A percentile compares a stretch with the other conserved stretches of the same genome.
Evolutionary conservation across 2,329 filamentous ascomycete species (phyloP).

Genomic region (Raffaelea arxii): DNA sequence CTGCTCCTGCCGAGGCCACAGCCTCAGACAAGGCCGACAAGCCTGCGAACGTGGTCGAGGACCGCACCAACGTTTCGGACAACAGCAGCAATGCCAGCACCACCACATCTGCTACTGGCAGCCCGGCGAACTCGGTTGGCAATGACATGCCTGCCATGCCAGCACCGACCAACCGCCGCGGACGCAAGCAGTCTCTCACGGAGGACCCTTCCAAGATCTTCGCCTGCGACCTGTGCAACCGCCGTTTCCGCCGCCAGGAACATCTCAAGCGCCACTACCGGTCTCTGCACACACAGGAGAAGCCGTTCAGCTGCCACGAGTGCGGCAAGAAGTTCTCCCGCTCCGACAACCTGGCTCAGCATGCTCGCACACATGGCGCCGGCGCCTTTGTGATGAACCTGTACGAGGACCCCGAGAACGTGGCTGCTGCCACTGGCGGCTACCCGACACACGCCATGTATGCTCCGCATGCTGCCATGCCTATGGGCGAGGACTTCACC

Average conservation of each 20-base stretch:
- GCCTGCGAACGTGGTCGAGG: constrained; percentile 14
- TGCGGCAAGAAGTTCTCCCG: constrained; percentile 99
- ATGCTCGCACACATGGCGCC: constrained; percentile 84
- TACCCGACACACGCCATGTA: constrained; percentile 20
- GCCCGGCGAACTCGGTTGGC: constrained; percentile 20
- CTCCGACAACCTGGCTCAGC: constrained; percentile 93
- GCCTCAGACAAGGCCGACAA: constrained; percentile 23
- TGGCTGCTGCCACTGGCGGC: constrained; percentile 19
- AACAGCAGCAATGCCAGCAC: constrained; percentile 12
- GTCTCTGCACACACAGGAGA: constrained; percentile 95
- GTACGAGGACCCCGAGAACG: constrained; percentile 57
- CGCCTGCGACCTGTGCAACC: constrained; percentile 90
- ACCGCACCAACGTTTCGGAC: constrained; percentile 5
- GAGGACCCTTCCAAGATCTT: constrained; percentile 98
- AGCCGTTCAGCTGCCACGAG: constrained; percentile 95
- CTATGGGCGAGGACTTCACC: constrained; percentile 51
- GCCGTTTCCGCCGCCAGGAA: constrained; percentile 95
- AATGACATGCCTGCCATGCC: constrained; percentile 26
- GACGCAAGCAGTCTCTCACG: constrained; percentile 95
- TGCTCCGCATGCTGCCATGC: constrained; percentile 23
- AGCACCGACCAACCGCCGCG: constrained; percentile 72
- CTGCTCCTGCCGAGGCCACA: constrained; percentile 23
- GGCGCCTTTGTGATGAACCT: constrained; percentile 88
- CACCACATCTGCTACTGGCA: constrained; percentile 25
- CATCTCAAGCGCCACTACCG: constrained; percentile 98